Base-by-base conservation (phyloP, 176 grass and related monocot species). In the Eragrostis nindensis region DNA sequence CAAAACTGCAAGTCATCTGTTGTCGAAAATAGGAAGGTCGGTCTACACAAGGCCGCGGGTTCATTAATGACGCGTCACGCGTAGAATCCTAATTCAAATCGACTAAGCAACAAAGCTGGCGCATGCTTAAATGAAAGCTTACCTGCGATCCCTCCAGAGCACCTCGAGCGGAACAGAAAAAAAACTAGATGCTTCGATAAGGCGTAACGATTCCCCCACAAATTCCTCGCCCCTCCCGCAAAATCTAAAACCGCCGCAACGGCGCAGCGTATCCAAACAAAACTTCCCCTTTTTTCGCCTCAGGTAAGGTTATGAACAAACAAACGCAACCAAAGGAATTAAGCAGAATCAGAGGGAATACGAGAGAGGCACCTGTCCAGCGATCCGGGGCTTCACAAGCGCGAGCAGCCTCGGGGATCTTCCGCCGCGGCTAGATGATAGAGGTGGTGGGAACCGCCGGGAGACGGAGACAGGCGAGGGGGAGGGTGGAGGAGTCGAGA, bases 301-400 rank as follows among this genome's bases (percentile, higher is more conserved):
- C 5, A 44, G n/a, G n/a, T n/a, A n/a, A 44, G 5, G 42, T n/a
- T 15, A 17, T 13, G 49, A 70, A 73, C 39, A 69, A 81, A 89
- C 32, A 74, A 19, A 78, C 19, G 12, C 29, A 32, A 52, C 14
- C 17, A 7, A 36, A 52, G 5, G 29, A 21, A 73, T 52, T 22
- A 74, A 41, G 2, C 21, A 62, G 5, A 76, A 52, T 65, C 4
- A 9, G n/a, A 60, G 41, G 16, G 30, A 40, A 0, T 14, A 24
- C 45, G 75, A 4, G 30, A 12, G 25, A n/a, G n/a, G n/a, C n/a
- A 68, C 66, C 76, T 87, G 10, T 41, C 10, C 48, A 7, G 70
- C 40, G 77, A 86, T 81, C 77, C 26, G 60, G 62, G 44, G 65
- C 38, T 42, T 11, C 48, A 65, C 45, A 48, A 66, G 77, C 27